Evolutionary conservation across 805 yeast genomes (phyloP), one percentile per base, ranked within the genome.

Genomic region (Kuraishia piskuri): DNA sequence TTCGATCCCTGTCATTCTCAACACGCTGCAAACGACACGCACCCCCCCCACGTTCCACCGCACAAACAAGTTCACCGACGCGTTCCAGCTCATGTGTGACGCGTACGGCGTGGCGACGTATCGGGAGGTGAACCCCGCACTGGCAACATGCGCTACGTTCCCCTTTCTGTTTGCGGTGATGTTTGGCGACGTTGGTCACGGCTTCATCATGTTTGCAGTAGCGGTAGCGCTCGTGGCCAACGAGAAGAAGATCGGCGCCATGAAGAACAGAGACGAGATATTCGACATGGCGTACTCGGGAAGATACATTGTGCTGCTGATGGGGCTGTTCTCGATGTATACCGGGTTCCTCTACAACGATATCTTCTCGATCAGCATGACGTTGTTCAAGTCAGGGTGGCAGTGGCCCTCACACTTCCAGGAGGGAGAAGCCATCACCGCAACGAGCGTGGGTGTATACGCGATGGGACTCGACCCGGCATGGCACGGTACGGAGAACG

Each of bases 171-270:
- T 86, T 69, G 90, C 91, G 19, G 82, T 86, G 57, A 86, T 86
- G 91, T 86, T 86, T 70, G 91, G 91, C 69, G 91, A 86, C 69
- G 70, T 85, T 57, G 91, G 91, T 10, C 91, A 86, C 63, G 91
- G 91, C n/a, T 68, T 82, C 54, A 71, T 86, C 53, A 70, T 86
- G 62, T 65, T 78, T 26, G 64, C 83, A 58, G 84, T 80, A 21
- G 87, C 87, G 12, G 57, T 74, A 20, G 63, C 70, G 3, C 66
- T 86, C 55, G 85, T 85, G 9, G 61, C 74, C 47, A 79, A 80
- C 56, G 90, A 86, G 64, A 67, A 65, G 52, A 65, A 67, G 45
- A 72, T 84, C 52, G 79, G 73, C 22, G 69, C 69, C 23, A 77
- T 81, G 78, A 80, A 80, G 57, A 31, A 31, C 40, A 76, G 84